A percentile compares a stretch with the other conserved stretches of the same genome.
phyloP scores from a whole-genome alignment of 805 yeast species.

The Candida wancherniae region DNA sequence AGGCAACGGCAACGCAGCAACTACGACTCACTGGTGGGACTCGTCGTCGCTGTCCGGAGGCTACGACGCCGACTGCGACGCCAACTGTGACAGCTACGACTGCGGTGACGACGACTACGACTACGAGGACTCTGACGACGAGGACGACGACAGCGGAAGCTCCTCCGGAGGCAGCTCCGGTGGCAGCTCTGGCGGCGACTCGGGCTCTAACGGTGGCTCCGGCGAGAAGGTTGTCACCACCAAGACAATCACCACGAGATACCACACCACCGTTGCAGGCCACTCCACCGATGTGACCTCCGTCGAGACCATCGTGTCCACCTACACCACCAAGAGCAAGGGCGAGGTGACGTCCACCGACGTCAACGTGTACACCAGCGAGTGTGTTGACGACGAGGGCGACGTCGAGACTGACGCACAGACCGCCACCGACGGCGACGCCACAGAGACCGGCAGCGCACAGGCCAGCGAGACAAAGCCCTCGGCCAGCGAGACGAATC shows the following conservation, averaged over 20 bases:
- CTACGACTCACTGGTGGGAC: constrained; percentile 14
- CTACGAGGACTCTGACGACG: constrained; percentile 15
- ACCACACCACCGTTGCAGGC: constrained; percentile 14
- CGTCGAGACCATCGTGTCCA: constrained; percentile 8
- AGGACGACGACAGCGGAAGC: constrained; percentile 5
- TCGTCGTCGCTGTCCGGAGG: constrained; percentile 6
- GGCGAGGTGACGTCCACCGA: constrained; percentile 6
- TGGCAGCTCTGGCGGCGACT: constrained; percentile 1
- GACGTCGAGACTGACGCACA: constrained; percentile 5
- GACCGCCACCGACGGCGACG: neutral
- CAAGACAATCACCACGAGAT: constrained; percentile 7
- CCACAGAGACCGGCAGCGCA: neutral
- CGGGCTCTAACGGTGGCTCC: constrained; percentile 2
- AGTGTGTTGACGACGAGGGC: constrained; percentile 13
- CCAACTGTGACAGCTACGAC: constrained; percentile 14
- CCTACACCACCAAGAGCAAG: constrained; percentile 8
- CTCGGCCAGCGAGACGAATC: too few relatives aligned
- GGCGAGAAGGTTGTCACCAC: constrained; percentile 10
- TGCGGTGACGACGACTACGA: constrained; percentile 17
- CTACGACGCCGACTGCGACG: constrained; percentile 14
- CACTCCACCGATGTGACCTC: constrained; percentile 8
- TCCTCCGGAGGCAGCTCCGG: constrained; percentile 1
- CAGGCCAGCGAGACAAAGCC: too few relatives aligned
- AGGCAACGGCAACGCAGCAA: constrained; percentile 3
- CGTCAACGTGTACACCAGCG: constrained; percentile 9